These are phyloP conservation scores for Lentinula edodes DNA, from an alignment of 768 basidiomycete genomes.

Conservation along the genomic window DNA sequence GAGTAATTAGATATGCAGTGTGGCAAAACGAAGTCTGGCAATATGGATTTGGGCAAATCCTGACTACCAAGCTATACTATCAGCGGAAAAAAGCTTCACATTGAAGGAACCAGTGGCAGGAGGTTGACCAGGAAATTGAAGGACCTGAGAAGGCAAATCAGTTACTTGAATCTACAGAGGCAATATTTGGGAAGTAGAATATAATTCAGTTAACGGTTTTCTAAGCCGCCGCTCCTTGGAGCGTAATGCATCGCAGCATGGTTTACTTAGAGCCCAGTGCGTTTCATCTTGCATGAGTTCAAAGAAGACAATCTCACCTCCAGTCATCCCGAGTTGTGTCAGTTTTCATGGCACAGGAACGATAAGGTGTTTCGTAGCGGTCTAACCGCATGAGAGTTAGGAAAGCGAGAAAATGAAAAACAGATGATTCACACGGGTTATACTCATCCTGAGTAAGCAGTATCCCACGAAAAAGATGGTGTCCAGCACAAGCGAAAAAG, in stretches of 20 bases:
- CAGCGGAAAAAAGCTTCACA: too few species aligned
- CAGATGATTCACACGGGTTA: neutral
- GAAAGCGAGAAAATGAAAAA: neutral
- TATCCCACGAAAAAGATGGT: neutral
- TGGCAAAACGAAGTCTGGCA: too few species aligned
- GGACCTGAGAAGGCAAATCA: neutral
- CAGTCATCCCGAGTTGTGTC: neutral
- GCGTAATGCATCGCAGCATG: conserved; percentile 43
- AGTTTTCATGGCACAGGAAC: too few species aligned
- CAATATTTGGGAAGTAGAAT: neutral
- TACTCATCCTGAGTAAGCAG: neutral
- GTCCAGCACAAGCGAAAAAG: neutral
- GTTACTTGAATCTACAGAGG: neutral
- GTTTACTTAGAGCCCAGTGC: conserved; percentile 55
- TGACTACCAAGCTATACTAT: too few species aligned
- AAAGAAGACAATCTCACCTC: neutral
- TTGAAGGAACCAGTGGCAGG: too few species aligned
- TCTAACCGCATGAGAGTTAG: neutral
- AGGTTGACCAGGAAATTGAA: neutral
- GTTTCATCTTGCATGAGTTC: conserved; percentile 33
- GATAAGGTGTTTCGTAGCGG: too few species aligned
- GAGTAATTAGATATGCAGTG: too few species aligned
- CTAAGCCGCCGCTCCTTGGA: conserved; percentile 43
- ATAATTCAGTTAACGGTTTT: conserved; percentile 42
- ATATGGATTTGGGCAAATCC: too few species aligned